Base-by-base conservation (phyloP, 2,329 filamentous ascomycete genomes). In the Trichoderma harzianum region DNA sequence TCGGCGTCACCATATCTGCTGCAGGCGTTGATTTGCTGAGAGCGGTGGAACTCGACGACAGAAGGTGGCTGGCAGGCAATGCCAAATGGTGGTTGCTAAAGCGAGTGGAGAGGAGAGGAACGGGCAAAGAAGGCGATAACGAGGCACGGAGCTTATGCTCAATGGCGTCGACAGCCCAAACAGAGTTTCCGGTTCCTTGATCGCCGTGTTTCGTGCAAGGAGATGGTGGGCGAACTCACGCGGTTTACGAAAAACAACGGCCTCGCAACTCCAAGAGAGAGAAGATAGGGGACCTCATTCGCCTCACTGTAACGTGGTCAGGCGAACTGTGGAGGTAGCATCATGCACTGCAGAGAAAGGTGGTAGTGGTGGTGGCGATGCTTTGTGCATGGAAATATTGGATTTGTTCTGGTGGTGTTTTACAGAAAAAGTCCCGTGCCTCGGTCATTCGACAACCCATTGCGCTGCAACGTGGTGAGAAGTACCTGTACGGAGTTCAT, bases 21-120 rank as follows among this genome's bases (percentile, higher is more conserved):
- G 55, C 51, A 57, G 64, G 53, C 64, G 51, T 58, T 67, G 64
- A 67, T 67, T 67, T 67, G 64, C 64, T 53, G 64, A 34, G 64
- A 34, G 64, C 24, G 26, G 34, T 58, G 51, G 64, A 58, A 39
- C 51, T 58, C n/a, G 64, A 67, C 57, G 64, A 57, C 64, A 21
- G 32, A 57, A 57, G 64, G 63, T 57, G 62, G 60, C 21, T 62
- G 60, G 63, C 63, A 34, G 63, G 30, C 63, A 8, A 57, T 26
- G 51, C 61, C 39, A 51, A 21, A n/a, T 55, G 30, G 32, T 34
- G 24, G 60, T 26, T 63, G 60, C 34, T 24, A 26, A 63, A 28
- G 36, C 11, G 32, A 28, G 60, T 24, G 34, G 26, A n/a, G 39
- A 7, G 61, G 32, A 47, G 18, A n/a, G 5, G 8, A n/a, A 36